Conservation (phyloP, 2,329 filamentous ascomycete species). For the Plectosphaerella plurivora region DNA sequence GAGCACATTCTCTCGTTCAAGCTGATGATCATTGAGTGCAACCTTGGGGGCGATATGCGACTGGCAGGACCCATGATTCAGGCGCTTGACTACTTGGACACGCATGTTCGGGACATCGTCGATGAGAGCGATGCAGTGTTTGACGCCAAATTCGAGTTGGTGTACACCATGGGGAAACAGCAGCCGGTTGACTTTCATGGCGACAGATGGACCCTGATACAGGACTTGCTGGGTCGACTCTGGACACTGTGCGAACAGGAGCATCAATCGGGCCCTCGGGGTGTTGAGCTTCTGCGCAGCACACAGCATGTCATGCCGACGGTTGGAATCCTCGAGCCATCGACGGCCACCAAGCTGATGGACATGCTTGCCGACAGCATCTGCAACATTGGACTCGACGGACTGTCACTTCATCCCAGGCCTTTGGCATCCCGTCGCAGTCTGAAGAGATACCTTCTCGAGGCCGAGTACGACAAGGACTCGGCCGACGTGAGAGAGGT, state of each 20-base stretch:
- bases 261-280: constrained; percentile 13
- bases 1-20: constrained; percentile 44
- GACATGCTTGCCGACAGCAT: constrained; percentile 31
- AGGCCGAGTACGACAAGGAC: too few relatives aligned
- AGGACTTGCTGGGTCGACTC: constrained; percentile 41
- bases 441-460: constrained; percentile 46
- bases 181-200: constrained; percentile 45
- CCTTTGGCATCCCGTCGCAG: constrained; percentile 48
- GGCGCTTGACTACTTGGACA: too few relatives aligned
- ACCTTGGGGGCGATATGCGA: constrained; percentile 34
- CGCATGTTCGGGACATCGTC: constrained; percentile 37
- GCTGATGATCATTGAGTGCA: constrained; percentile 20
- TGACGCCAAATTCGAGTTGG: constrained; percentile 54
- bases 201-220: constrained; percentile 50
- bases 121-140: constrained; percentile 65
- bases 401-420: constrained; percentile 39
- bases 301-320: constrained; percentile 43
- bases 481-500: too few relatives aligned
- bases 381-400: constrained; percentile 32
- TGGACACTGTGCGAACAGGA: neutral
- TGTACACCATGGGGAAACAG: constrained; percentile 58
- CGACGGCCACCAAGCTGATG: constrained; percentile 24
- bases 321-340: constrained; percentile 38
- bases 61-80: constrained; percentile 35
- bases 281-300: constrained; percentile 29